A percentile compares a stretch with the other conserved stretches of the same genome.
Conservation (phyloP, 2,329 filamentous ascomycete species). For the Nigrograna mackinnonii region DNA sequence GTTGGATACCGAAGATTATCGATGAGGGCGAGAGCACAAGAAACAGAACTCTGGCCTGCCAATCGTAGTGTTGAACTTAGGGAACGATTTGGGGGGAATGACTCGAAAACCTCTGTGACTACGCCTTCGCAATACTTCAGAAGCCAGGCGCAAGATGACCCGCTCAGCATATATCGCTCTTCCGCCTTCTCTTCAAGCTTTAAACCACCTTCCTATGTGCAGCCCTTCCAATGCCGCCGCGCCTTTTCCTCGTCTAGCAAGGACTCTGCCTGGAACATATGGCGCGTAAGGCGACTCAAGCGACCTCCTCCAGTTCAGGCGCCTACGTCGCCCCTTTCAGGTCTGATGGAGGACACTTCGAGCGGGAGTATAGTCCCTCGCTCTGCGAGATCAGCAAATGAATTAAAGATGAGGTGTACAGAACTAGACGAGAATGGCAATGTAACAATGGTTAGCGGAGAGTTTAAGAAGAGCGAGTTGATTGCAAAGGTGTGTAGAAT, state of each 20-base stretch:
- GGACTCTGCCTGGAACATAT: slow-evolving; percentile 25
- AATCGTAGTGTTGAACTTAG: neutral
- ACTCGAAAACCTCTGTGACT: too few species aligned
- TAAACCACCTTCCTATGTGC: neutral
- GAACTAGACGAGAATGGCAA: slow-evolving; percentile 93
- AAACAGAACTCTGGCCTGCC: neutral
- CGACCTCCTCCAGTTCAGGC: slow-evolving; percentile 18
- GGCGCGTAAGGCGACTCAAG: slow-evolving; percentile 31
- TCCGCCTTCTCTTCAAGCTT: neutral
- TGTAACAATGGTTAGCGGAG: slow-evolving; percentile 88
- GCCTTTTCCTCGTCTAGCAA: slow-evolving; percentile 20
- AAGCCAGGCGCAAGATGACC: too few species aligned
- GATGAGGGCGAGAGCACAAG: slow-evolving; percentile 2
- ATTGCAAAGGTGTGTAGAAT: slow-evolving; percentile 76
- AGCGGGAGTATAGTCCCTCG: slow-evolving; percentile 60
- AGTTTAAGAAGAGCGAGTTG: slow-evolving; percentile 96
- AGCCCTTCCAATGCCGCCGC: slow-evolving; percentile 5
- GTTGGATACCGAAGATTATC: slow-evolving; percentile 19
- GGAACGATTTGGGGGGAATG: neutral
- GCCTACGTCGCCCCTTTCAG: slow-evolving; percentile 40
- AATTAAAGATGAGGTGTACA: slow-evolving; percentile 86
- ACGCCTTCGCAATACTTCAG: too few species aligned
- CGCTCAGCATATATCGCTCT: neutral
- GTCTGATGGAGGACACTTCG: slow-evolving; percentile 62
- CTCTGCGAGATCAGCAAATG: slow-evolving; percentile 77